These are phyloP conservation scores for Xylariales sp. DNA, from an alignment of 2,329 filamentous ascomycete genomes.

Conservation along the genomic window DNA sequence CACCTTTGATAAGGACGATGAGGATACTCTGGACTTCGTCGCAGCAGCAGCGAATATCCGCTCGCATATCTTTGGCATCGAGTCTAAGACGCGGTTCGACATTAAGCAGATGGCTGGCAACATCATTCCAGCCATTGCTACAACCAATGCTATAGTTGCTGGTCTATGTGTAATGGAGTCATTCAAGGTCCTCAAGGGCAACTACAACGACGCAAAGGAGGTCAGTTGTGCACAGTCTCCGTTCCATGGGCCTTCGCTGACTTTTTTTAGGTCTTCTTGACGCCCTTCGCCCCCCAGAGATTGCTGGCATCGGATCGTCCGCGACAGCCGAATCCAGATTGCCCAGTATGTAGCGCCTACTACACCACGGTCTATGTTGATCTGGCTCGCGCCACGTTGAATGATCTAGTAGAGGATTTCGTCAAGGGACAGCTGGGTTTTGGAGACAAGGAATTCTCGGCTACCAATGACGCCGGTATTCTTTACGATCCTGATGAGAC, in stretches of 20 bases:
- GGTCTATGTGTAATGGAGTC: conserved; percentile 87
- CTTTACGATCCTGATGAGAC: conserved; percentile 88
- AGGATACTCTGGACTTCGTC: conserved; percentile 92
- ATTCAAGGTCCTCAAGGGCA: conserved; percentile 78
- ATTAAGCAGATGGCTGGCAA: conserved; percentile 99
- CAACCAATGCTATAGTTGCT: conserved; percentile 94
- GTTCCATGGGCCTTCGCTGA: conserved; percentile 8
- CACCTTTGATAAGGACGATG: conserved; percentile 94
- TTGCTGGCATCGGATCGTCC: conserved; percentile 54
- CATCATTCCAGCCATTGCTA: conserved; percentile 97
- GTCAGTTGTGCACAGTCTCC: conserved; percentile 32
- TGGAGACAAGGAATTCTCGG: conserved; percentile 69
- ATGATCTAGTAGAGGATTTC: conserved; percentile 72
- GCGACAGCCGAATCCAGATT: conserved; percentile 69
- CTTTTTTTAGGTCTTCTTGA: conserved; percentile 64
- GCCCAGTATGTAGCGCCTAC: conserved; percentile 75
- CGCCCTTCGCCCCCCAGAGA: conserved; percentile 56
- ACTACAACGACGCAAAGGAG: conserved; percentile 70
- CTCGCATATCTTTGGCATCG: conserved; percentile 84
- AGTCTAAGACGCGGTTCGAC: conserved; percentile 85
- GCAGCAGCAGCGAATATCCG: conserved; percentile 85
- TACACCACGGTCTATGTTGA: conserved; percentile 66
- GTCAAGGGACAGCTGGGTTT: conserved; percentile 69
- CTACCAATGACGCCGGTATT: conserved; percentile 70
- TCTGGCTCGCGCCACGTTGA: conserved; percentile 65